These are phyloP conservation scores for Chalciporus piperatus DNA, from an alignment of 768 basidiomycete genomes.

Conservation along the genomic window DNA sequence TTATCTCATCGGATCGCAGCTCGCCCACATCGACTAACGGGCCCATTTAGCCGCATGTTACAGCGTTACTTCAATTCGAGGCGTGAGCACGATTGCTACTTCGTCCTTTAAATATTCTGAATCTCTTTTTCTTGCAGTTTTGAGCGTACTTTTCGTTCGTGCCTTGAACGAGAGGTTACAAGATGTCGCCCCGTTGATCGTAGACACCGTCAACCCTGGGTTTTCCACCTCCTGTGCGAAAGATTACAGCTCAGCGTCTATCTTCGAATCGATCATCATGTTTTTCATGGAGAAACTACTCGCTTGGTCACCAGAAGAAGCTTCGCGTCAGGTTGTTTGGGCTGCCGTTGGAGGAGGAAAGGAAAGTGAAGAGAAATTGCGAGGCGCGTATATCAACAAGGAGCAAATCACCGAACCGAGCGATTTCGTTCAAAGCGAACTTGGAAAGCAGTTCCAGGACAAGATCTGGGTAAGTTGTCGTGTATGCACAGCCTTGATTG, in stretches of 20 bases:
- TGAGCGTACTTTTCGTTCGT: conserved; percentile 26
- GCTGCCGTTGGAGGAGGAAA: conserved; percentile 23
- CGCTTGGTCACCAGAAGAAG: conserved; percentile 21
- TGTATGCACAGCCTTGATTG: too few relatives aligned
- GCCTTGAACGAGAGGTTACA: conserved; percentile 11
- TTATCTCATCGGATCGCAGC: background rate
- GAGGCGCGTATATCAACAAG: conserved; percentile 12
- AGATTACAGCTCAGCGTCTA: background rate
- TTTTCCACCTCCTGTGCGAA: conserved; percentile 24
- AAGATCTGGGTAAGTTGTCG: conserved; percentile 25
- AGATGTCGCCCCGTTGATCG: conserved; percentile 11
- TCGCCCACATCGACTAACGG: background rate
- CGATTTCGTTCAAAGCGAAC: conserved; percentile 25
- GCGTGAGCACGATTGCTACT: conserved; percentile 6
- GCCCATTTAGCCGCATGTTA: conserved; percentile 4
- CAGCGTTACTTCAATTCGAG: conserved; percentile 20
- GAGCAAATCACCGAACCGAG: conserved; percentile 15
- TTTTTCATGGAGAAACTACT: conserved; percentile 3
- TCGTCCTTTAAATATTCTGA: too few relatives aligned
- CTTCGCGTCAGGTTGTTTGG: conserved; percentile 28
- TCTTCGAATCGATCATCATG: background rate
- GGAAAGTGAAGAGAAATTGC: conserved; percentile 9
- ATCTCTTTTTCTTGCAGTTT: conserved; percentile 10
- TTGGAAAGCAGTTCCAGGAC: conserved; percentile 22
- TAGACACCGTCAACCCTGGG: conserved; percentile 23